Base-by-base conservation (phyloP, 2,329 filamentous ascomycete species). In the Aquanectria penicillioides region DNA sequence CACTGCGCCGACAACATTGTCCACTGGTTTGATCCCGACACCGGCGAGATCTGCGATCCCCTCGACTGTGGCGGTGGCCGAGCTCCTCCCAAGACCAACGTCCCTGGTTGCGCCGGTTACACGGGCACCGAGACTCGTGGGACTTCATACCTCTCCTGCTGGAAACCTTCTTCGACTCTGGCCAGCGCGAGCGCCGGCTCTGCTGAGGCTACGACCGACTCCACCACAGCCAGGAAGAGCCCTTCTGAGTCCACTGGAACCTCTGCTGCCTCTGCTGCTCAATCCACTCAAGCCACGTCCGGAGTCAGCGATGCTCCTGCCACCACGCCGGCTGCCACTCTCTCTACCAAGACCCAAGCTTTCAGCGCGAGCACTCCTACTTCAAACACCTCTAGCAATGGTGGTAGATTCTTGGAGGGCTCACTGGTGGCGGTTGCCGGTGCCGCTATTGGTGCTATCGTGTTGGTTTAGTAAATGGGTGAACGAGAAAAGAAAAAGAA, bases 11-110 rank as follows among this genome's bases (percentile, higher is more conserved):
- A 71, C 9, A 55, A 50, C n/a, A 71, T 71, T 20, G 69, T 69
- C 1, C 69, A 71, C 25, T 72, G 67, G 67, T 84, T 80, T 64
- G 80, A 83, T 22, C 83, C 83, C 0, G 78, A 74, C 38, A 82
- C 75, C 36, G 82, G 82, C 59, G 80, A 85, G 67, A 75, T 85
- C 64, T 86, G 83, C 73, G 75, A 78, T 12, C 69, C 79, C 60
- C 75, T 82, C 46, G 82, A 85, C 75, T 86, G 83, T 62, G 83
- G 83, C 25, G 83, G 83, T 41, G 83, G 83, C 12, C 77, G 79
- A 41, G 83, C 82, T 18, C 82, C 82, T 1, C 77, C 79, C 25
- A 84, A 81, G 71, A 78, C 76, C 28, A 75, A 74, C 40, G 78
- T 82, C 25, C 83, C 82, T 2, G 82, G 82, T 11, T 86, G 83